These are phyloP conservation scores for Paecilomyces fulvus DNA, from an alignment of 2,329 filamentous ascomycete species.

Conservation along the genomic window DNA sequence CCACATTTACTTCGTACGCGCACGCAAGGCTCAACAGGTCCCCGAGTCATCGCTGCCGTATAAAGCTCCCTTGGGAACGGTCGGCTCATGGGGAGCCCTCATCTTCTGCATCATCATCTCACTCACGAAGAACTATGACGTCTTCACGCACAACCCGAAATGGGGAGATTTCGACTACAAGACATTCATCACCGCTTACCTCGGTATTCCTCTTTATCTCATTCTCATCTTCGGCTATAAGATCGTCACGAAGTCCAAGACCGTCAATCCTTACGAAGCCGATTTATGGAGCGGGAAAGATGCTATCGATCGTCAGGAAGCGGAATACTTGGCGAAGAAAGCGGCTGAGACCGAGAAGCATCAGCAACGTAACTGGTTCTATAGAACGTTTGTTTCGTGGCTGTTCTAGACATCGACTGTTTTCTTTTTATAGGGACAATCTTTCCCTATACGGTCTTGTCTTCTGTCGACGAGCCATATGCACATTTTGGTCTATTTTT, in stretches of 20 bases:
- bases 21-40: constrained; percentile 51
- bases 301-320: constrained; percentile 61
- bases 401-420: constrained; percentile 40
- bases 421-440: neutral
- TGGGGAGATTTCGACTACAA: constrained; percentile 57
- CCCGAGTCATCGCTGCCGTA: constrained; percentile 50
- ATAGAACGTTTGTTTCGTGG: constrained; percentile 48
- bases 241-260: constrained; percentile 44
- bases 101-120: constrained; percentile 62
- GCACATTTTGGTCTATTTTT: neutral
- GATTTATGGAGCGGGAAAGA: constrained; percentile 66
- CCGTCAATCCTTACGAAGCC: constrained; percentile 48
- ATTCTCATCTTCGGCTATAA: constrained; percentile 60
- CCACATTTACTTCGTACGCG: constrained; percentile 56
- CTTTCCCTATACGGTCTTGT: neutral
- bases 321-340: constrained; percentile 52
- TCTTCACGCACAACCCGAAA: constrained; percentile 47
- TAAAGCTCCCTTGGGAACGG: constrained; percentile 59
- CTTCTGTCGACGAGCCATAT: neutral
- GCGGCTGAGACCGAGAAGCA: constrained; percentile 29
- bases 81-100: constrained; percentile 57
- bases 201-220: constrained; percentile 65
- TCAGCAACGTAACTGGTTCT: constrained; percentile 40
- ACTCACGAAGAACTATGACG: constrained; percentile 70
- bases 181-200: constrained; percentile 65